Percentiles rank a stretch among this genome's conserved stretches.
Evolutionary conservation across 2,329 filamentous ascomycete species (phyloP).

Genomic region (Calycina herbarum): DNA sequence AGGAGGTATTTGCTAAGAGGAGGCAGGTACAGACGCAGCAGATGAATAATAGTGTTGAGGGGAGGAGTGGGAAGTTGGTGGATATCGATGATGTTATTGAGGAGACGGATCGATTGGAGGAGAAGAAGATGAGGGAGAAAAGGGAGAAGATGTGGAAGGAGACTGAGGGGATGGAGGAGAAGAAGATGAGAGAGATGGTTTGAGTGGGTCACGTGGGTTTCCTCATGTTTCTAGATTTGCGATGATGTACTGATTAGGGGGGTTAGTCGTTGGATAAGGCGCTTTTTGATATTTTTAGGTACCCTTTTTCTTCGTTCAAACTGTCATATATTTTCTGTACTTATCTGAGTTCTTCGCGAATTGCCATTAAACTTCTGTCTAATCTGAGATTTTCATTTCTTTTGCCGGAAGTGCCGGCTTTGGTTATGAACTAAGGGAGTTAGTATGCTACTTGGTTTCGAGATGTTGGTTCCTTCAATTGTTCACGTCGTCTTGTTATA

Average conservation of each 20-base stretch:
- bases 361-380: not conserved
- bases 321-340: not conserved
- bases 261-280: not conserved
- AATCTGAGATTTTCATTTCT: not conserved
- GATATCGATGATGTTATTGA: slow-evolving; percentile 21
- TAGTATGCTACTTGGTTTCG: not conserved
- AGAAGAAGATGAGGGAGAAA: slow-evolving; percentile 13
- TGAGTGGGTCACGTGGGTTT: slow-evolving; percentile 11
- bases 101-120: slow-evolving; percentile 11
- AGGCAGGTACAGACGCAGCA: not conserved
- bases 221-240: not conserved
- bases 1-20: slow-evolving; percentile 5
- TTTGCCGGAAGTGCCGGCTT: not conserved
- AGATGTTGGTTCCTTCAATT: not conserved
- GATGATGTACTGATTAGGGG: not conserved
- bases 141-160: slow-evolving; percentile 19
- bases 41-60: slow-evolving; percentile 11
- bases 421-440: not conserved
- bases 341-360: not conserved
- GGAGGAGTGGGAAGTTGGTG: slow-evolving; percentile 17
- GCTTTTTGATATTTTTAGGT: not conserved
- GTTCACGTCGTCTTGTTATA: not conserved
- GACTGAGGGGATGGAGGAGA: slow-evolving; percentile 15
- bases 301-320: not conserved
- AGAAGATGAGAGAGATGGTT: slow-evolving; percentile 19